Conservation (phyloP, 1,284 basidiomycete genomes). For the Prillingera fragicola region DNA sequence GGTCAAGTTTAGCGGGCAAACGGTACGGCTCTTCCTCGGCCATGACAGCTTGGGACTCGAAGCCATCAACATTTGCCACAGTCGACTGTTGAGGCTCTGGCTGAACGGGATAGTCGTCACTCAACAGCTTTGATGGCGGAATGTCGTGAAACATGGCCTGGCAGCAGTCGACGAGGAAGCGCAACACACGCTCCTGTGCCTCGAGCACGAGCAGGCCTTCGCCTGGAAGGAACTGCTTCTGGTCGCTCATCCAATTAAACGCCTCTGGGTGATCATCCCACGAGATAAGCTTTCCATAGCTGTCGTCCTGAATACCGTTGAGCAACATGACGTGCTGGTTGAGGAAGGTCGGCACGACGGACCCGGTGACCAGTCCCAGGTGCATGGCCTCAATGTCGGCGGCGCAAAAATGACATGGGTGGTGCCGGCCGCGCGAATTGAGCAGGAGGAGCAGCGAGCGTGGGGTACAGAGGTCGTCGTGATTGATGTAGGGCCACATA, state of each 20-base stretch:
- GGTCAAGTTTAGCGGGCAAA: background rate
- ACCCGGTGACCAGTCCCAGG: background rate
- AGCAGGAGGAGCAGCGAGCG: constrained; percentile 1
- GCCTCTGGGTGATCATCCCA: constrained; percentile 2
- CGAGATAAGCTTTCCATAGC: background rate
- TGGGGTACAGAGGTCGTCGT: background rate
- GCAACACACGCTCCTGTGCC: background rate
- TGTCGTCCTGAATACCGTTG: background rate
- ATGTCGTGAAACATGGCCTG: constrained; percentile 3
- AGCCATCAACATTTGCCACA: background rate
- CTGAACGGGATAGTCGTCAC: constrained; percentile 1
- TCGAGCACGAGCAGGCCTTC: constrained; percentile 3
- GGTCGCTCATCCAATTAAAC: background rate
- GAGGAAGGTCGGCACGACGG: background rate
- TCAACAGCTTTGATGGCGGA: background rate
- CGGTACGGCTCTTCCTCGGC: constrained; percentile 1
- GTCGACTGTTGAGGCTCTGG: background rate
- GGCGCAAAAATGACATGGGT: constrained; percentile 1
- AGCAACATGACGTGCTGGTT: constrained; percentile 2
- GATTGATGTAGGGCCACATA: constrained; percentile 7
- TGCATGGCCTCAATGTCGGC: background rate
- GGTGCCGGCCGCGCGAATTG: constrained; percentile 2
- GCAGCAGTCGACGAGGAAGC: constrained; percentile 5
- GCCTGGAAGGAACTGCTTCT: constrained; percentile 1
- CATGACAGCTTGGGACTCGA: constrained; percentile 2